Base-by-base conservation (phyloP, 2,329 filamentous ascomycete species). In the Fonsecaea monophora region DNA sequence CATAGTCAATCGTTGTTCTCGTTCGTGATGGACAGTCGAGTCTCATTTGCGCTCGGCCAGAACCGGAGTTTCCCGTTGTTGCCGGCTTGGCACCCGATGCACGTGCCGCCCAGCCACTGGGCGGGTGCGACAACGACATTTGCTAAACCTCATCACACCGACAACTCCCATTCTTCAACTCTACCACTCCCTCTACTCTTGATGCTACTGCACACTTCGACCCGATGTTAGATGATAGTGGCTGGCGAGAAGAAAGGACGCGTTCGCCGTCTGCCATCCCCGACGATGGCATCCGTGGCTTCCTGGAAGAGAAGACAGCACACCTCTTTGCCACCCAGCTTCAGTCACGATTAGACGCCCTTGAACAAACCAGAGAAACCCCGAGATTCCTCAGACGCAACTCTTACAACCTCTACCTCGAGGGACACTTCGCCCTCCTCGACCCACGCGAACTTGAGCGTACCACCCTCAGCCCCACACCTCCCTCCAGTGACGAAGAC, bases 361-460 rank as follows among this genome's bases (percentile, higher is more conserved):
- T 64, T 35, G 37, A 64, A 60, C 55, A 64, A 64, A 64, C 54
- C 40, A 53, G 48, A 64, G 62, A 64, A 42, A 54, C 45, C 2
- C 62, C 62, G 42, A 64, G 59, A 64, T 64, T 60, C 55, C 62
- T 64, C 56, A 64, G 62, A 32, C 62, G 62, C 62, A 64, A 64
- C 55, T 64, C 62, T 35, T 64, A 64, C 55, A 30, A 34, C 18
- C 55, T 64, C 18, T 64, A 64, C n/a, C 21, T 64, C 1, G 62
- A 64, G n/a, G 62, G 55, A 10, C 62, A 64, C n/a, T 64, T 64
- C 38, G 62, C 62, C 55, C 42, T 64, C 34, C 34, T 64, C 35
- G 62, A 64, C 48, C 62, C 62, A 38, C 62, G 62, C 56, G 62
- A 64, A 15, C 62, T 64, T n/a, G 37, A 64, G 38, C 62, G 62